Conservation (phyloP, 768 basidiomycete genomes). For the Leccinum longicurvipes region DNA sequence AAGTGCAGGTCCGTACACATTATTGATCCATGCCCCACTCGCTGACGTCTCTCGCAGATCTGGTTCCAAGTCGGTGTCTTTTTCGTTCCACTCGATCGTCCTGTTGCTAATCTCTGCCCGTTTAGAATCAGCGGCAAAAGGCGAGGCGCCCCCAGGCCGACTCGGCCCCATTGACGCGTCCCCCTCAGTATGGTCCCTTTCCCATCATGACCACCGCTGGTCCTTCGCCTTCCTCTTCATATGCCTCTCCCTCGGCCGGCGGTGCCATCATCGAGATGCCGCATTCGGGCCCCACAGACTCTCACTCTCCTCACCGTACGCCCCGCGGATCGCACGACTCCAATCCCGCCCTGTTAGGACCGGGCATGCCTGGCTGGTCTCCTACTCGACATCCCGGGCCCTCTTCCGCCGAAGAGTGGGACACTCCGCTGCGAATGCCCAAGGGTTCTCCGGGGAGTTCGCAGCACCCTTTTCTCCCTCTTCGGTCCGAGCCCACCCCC, state of each 20-base stretch:
- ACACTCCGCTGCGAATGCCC: slow-evolving; percentile 10
- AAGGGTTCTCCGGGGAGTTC: slow-evolving; percentile 7
- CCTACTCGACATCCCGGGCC: slow-evolving; percentile 11
- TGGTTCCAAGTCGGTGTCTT: slow-evolving; percentile 72
- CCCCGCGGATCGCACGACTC: slow-evolving; percentile 33
- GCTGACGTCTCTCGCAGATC: slow-evolving; percentile 47
- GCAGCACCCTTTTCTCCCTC: background rate
- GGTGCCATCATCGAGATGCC: slow-evolving; percentile 10
- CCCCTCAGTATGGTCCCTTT: slow-evolving; percentile 64
- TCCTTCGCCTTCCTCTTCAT: slow-evolving; percentile 19
- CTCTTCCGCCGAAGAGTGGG: slow-evolving; percentile 18
- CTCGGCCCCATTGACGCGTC: slow-evolving; percentile 48
- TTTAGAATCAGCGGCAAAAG: slow-evolving; percentile 84
- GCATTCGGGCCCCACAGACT: slow-evolving; percentile 11
- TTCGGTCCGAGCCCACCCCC: slow-evolving; percentile 10
- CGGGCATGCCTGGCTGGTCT: slow-evolving; percentile 48
- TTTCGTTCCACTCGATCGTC: background rate
- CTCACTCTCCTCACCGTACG: slow-evolving; percentile 8
- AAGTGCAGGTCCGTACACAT: slow-evolving; percentile 71
- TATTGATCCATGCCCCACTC: slow-evolving; percentile 4
- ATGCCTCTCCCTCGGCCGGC: slow-evolving; percentile 7
- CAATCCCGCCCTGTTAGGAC: slow-evolving; percentile 46
- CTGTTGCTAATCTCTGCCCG: slow-evolving; percentile 9
- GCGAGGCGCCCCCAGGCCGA: slow-evolving; percentile 72
- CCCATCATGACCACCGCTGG: slow-evolving; percentile 41